A percentile compares a stretch with the other conserved stretches of the same genome.
These are phyloP conservation scores for Piper longum DNA, from an alignment of 164 flowering plant genomes.

Conservation along the genomic window DNA sequence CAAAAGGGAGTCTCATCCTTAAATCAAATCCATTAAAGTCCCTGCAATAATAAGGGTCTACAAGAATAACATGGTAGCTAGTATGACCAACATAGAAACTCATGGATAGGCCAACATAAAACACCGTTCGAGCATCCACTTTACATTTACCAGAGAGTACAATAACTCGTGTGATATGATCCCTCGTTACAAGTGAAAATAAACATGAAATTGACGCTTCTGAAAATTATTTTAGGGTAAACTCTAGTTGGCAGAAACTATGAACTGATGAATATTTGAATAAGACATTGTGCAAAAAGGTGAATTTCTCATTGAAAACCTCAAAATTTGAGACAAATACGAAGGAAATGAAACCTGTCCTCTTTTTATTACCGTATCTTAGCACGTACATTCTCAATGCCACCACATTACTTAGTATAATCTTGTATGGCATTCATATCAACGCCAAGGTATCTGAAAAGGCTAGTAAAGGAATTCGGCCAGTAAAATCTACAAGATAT, in stretches of 20 bases:
- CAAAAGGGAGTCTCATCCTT: slow-evolving; percentile 77
- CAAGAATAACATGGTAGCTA: not conserved
- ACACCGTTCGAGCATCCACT: not conserved
- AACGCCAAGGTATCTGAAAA: slow-evolving; percentile 67
- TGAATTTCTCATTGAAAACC: not conserved
- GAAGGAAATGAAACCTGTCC: not conserved
- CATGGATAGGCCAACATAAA: no score
- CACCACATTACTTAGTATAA: slow-evolving; percentile 48
- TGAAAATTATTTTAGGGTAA: no score
- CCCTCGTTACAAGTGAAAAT: no score
- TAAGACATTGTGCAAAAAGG: not conserved
- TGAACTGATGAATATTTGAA: not conserved
- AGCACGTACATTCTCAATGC: slow-evolving; percentile 79
- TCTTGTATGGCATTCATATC: slow-evolving; percentile 66
- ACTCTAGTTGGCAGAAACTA: not conserved
- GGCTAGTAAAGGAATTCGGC: slow-evolving; percentile 25
- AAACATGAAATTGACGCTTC: no score
- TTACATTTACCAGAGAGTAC: no score
- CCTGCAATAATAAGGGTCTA: slow-evolving; percentile 29
- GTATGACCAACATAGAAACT: not conserved
- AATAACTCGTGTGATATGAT: no score
- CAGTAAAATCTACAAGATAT: not conserved
- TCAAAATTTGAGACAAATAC: not conserved
- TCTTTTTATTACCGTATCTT: slow-evolving; percentile 57
- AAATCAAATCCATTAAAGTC: slow-evolving; percentile 91